A percentile compares a stretch with the other conserved stretches of the same genome.
Evolutionary conservation across 2,329 filamentous ascomycete species (phyloP).

Genomic region (Talaromyces islandicus): DNA sequence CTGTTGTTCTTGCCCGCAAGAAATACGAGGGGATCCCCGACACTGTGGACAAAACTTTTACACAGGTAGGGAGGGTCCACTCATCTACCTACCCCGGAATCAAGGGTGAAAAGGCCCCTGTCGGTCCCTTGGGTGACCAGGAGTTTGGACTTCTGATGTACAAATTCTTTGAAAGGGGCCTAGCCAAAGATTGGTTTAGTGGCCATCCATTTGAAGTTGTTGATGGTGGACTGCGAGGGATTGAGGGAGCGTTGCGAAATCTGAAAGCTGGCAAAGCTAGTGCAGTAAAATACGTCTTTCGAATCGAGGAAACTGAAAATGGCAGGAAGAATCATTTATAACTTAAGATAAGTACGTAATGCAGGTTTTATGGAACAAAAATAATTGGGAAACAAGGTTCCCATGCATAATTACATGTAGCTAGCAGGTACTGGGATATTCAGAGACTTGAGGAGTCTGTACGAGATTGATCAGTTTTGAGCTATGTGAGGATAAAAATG

Average conservation of each 20-base stretch:
- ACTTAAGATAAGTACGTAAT: background rate
- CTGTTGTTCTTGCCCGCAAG: background rate
- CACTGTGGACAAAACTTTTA: background rate
- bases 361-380: background rate
- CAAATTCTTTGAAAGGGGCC: background rate
- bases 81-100: background rate
- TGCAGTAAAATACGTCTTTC: background rate
- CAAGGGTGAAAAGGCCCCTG: background rate
- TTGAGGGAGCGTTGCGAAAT: background rate
- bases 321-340: background rate
- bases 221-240: background rate
- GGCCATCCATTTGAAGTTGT: background rate
- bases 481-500: no score
- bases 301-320: background rate
- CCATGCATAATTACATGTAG: no score
- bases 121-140: background rate
- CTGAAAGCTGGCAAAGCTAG: background rate
- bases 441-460: no score
- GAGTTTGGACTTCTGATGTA: background rate
- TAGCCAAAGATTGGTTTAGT: background rate
- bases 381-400: slow-evolving; percentile 9
- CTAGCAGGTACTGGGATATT: no score
- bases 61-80: background rate
- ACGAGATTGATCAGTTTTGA: no score
- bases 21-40: background rate